Percentiles rank a stretch among this genome's conserved stretches.
Conservation (phyloP, 2,329 filamentous ascomycete genomes). For the Fusarium metavorans region DNA sequence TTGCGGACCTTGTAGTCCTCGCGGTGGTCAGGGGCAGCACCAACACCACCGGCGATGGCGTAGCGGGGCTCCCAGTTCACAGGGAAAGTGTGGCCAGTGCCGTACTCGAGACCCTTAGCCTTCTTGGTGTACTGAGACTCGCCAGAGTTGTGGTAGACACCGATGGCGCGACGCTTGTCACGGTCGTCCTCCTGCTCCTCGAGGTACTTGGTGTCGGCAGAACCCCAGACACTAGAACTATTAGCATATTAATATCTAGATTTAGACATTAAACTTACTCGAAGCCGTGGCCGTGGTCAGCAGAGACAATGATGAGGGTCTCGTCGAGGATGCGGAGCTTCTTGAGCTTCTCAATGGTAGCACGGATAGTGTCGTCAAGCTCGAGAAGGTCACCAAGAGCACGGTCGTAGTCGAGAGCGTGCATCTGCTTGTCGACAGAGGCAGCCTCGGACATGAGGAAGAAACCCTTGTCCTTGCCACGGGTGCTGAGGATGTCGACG, state of each 20-base stretch:
- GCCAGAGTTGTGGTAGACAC: slow-evolving; percentile 79
- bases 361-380: slow-evolving; percentile 84
- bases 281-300: slow-evolving; percentile 92
- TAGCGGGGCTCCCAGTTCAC: slow-evolving; percentile 88
- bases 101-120: slow-evolving; percentile 72
- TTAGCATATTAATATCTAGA: slow-evolving; percentile 14
- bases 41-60: slow-evolving; percentile 79
- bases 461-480: slow-evolving; percentile 78
- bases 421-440: slow-evolving; percentile 92
- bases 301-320: slow-evolving; percentile 83
- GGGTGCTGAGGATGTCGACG: slow-evolving; percentile 79
- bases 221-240: slow-evolving; percentile 73
- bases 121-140: slow-evolving; percentile 78
- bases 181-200: slow-evolving; percentile 73
- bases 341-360: slow-evolving; percentile 78
- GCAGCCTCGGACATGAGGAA: slow-evolving; percentile 91
- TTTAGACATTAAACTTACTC: slow-evolving; percentile 58
- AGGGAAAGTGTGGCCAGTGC: slow-evolving; percentile 81
- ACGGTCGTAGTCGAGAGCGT: slow-evolving; percentile 85
- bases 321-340: slow-evolving; percentile 75
- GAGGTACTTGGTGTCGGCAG: slow-evolving; percentile 83
- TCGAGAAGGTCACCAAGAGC: slow-evolving; percentile 87
- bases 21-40: slow-evolving; percentile 78
- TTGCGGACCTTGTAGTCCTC: slow-evolving; percentile 82
- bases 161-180: slow-evolving; percentile 80